Conservation (phyloP, 169 alveolate species). For the Eimeria maxima region DNA sequence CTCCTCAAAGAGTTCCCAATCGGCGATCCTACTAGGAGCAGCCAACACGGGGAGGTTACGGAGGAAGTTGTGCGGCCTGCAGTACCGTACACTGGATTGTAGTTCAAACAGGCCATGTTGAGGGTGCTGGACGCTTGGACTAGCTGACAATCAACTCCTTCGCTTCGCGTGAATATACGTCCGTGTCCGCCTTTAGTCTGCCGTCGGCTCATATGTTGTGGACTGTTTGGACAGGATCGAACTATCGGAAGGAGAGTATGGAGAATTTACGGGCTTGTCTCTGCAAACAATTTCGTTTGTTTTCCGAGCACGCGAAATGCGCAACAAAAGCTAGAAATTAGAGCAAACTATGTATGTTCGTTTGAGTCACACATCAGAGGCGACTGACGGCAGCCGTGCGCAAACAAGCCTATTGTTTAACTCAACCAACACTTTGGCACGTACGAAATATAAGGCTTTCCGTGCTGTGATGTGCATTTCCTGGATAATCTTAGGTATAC, state of each 20-base stretch:
- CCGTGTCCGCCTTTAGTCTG: neutral
- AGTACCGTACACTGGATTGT: neutral
- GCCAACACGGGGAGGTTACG: constrained; percentile 89
- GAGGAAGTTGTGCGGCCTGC: constrained; percentile 83
- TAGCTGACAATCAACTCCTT: neutral
- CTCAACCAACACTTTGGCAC: neutral
- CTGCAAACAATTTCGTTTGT: constrained; percentile 91
- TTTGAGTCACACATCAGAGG: neutral
- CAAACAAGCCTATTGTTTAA: neutral
- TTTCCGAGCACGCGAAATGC: constrained; percentile 90
- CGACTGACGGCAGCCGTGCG: neutral
- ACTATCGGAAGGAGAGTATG: constrained; percentile 92
- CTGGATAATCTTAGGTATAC: constrained; percentile 83
- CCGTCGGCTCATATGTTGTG: neutral
- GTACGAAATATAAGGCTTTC: neutral
- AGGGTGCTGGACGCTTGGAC: neutral
- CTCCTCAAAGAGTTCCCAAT: constrained; percentile 90
- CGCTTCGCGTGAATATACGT: neutral
- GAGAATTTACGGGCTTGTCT: constrained; percentile 90
- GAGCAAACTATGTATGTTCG: constrained; percentile 86
- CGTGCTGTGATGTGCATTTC: neutral
- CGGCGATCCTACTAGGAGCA: constrained; percentile 86
- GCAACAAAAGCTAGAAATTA: constrained; percentile 87
- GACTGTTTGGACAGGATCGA: constrained; percentile 87
- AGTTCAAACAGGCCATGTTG: neutral